Percentiles rank a stretch among this genome's conserved stretches.
These are phyloP conservation scores for Knufia fluminis DNA, from an alignment of 2,329 filamentous ascomycete genomes.

Conservation along the genomic window DNA sequence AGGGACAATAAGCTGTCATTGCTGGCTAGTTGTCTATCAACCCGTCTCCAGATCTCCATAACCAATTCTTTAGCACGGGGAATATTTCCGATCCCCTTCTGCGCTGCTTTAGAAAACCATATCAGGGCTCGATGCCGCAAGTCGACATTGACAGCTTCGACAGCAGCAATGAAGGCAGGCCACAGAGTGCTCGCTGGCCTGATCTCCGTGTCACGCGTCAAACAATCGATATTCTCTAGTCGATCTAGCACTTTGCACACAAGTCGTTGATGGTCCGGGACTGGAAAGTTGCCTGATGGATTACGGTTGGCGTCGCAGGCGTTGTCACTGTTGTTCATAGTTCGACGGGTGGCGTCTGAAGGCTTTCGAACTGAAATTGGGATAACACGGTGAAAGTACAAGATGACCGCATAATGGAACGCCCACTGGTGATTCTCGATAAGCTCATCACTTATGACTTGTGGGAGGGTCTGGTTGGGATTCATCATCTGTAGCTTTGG, in stretches of 20 bases:
- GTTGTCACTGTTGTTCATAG: too few relatives aligned
- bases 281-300: too few relatives aligned
- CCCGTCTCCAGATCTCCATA: constrained; percentile 10
- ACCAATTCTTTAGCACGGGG: constrained; percentile 7
- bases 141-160: constrained; percentile 8
- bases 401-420: constrained; percentile 10
- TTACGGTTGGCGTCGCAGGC: too few relatives aligned
- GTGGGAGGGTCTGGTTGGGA: neutral
- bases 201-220: neutral
- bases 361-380: neutral
- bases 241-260: constrained; percentile 9
- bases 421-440: constrained; percentile 10
- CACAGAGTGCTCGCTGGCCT: constrained; percentile 9
- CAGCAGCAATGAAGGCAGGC: constrained; percentile 12
- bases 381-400: constrained; percentile 8
- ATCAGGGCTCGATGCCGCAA: constrained; percentile 11
- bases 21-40: too few relatives aligned
- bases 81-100: constrained; percentile 10
- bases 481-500: neutral
- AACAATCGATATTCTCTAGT: constrained; percentile 11
- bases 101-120: constrained; percentile 7
- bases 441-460: neutral
- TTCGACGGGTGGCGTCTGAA: too few relatives aligned
- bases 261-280: neutral
- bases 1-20: too few relatives aligned